Base-by-base conservation (phyloP, 1,284 basidiomycete species). In the Trichosporon inkin region DNA sequence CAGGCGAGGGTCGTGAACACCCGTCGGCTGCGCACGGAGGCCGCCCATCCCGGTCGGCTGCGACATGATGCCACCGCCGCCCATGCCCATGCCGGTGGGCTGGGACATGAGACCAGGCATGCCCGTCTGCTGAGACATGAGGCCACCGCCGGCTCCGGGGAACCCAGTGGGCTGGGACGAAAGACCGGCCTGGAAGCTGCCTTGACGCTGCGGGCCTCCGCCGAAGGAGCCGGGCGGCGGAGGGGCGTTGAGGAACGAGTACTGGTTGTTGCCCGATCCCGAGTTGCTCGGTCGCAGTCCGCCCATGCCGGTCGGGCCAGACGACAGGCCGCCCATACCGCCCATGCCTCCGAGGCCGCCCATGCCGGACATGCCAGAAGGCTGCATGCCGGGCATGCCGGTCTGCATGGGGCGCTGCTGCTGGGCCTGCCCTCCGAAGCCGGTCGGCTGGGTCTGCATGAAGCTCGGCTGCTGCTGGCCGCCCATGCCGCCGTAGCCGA, bases 1-100 rank as follows among this genome's bases (percentile, higher is more conserved):
- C 62, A 91, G 79, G 36, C 89, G 82, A 5, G 90, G 91, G 77
- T 92, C 90, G 59, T 89, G 81, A 60, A 65, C 54, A 44, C 66
- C 69, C 1, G 75, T 75, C 3, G 68, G 71, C 61, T 77, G 74
- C 36, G 74, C 58, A 38, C 70, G 64, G 24, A 75, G 62, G 44
- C 72, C 65, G 16, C 69, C 71, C 62, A 74, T 71, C n/a, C 91
- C 92, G 2, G 90, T 93, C 49, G 83, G 80, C 70, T 92, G 91
- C 16, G 89, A 82, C 10, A 88, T 80, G 52, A 92, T 81, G n/a
- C 72, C 49, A 53, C 57, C 68, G 56, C 87, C 85, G 4, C 49
- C 35, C 62, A 56, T 67, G 65, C 57, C 76, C 64, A 80, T 86
- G 55, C 87, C 85, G 1, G 78, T 79, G 17, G 65, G 72, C 56